Evolutionary conservation across 768 basidiomycete genomes (phyloP).

Genomic region (Tricholoma matsutake): DNA sequence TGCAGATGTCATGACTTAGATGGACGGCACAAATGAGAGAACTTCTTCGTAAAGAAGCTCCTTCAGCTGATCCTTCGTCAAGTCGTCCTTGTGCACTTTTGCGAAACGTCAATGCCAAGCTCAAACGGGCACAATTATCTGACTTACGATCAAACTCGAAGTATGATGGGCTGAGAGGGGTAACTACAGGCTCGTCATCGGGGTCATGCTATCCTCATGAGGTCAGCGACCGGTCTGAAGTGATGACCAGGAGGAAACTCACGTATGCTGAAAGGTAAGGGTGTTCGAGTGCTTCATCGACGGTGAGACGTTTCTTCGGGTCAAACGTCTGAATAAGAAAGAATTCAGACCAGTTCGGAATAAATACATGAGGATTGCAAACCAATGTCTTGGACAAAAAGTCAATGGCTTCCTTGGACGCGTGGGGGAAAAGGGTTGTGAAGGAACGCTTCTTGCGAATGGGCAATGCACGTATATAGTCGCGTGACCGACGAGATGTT

Average conservation of each 20-base stretch:
- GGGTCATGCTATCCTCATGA: constrained; percentile 63
- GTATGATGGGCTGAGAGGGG: constrained; percentile 77
- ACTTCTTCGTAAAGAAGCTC: constrained; percentile 85
- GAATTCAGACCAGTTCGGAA: not conserved
- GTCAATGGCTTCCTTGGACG: constrained; percentile 68
- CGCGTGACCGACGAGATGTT: constrained; percentile 85
- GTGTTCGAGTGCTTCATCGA: constrained; percentile 90
- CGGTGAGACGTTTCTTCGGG: constrained; percentile 93
- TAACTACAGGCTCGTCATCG: constrained; percentile 84
- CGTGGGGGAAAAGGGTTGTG: constrained; percentile 83
- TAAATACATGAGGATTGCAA: constrained; percentile 12
- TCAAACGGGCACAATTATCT: not conserved
- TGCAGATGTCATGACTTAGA: constrained; percentile 32
- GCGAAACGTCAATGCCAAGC: constrained; percentile 4
- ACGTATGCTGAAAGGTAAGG: constrained; percentile 94
- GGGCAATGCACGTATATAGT: constrained; percentile 93
- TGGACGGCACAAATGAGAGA: constrained; percentile 64
- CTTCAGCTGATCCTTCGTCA: constrained; percentile 78
- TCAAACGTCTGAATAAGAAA: constrained; percentile 73
- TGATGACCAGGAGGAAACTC: not conserved
- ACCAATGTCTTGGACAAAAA: constrained; percentile 81
- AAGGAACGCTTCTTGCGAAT: constrained; percentile 89
- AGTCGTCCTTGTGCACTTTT: constrained; percentile 66
- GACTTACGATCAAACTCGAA: constrained; percentile 85
- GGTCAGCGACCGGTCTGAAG: constrained; percentile 33